Base-by-base conservation (phyloP, 768 basidiomycete genomes). In the Tephrocybe sp. region DNA sequence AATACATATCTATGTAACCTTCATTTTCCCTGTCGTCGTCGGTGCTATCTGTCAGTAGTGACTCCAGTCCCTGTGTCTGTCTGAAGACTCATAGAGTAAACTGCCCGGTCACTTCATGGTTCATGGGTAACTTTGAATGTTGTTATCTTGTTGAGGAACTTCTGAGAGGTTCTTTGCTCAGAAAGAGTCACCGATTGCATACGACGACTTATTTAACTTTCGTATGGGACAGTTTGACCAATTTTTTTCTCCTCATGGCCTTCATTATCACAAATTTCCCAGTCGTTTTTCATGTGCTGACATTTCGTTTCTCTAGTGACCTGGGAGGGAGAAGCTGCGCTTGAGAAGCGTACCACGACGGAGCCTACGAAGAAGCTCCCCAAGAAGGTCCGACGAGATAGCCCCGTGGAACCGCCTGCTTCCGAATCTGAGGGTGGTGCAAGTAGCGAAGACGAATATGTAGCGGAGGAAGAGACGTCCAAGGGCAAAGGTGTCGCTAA, bases 371-470 rank as follows among this genome's bases (percentile, higher is more conserved):
- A 64, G 25, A 49, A 63, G 21, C 61, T 59, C 36, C 53, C 62
- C 54, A 59, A 60, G 30, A 61, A 54, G 30, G 49, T 53, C 34
- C 54, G 57, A 37, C 53, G 60, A 42, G 55, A 61, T 19, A 58
- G 48, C 10, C 63, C 59, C 18, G 40, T 49, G 2, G 47, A 54
- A n/a, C 42, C 42, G 10, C 52, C 68, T 15, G 33, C 33, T 18
- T 75, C 77, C 16, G 78, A 79, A 55, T 75, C 79, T 2, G 79
- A 77, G 42, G 70, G 69, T 19, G 73, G 76, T 43, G 67, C 66
- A 25, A 74, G 73, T 48, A 86, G 82, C 61, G 86, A 79, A 52
- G 88, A 90, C 58, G 88, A 91, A 57, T 90, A 87, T 63, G 73
- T 86, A 42, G 81, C 69, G 41, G 78, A 77, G 53, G 33, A 34